These are phyloP conservation scores for Yamadazyma ubonensis DNA, from an alignment of 805 yeast genomes.

Conservation along the genomic window DNA sequence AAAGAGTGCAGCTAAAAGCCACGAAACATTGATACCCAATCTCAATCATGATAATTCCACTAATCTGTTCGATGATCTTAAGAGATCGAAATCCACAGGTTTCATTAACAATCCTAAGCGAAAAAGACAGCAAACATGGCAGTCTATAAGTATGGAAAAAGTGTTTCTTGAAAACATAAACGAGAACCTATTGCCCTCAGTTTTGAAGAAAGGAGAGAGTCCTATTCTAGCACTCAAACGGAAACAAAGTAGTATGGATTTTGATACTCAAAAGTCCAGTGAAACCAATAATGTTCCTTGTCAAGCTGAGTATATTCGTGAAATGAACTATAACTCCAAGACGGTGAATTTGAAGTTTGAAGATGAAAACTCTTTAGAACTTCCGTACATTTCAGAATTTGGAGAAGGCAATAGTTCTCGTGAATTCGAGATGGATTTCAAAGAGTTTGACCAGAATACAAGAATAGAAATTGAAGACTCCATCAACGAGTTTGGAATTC, in stretches of 20 bases:
- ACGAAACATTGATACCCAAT: conserved; percentile 15
- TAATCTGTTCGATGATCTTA: conserved; percentile 10
- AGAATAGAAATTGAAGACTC: conserved; percentile 5
- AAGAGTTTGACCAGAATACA: conserved; percentile 25
- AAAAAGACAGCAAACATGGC: conserved; percentile 22
- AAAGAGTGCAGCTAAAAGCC: no score
- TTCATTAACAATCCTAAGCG: conserved; percentile 13
- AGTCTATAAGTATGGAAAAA: conserved; percentile 30
- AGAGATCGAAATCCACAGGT: conserved; percentile 27
- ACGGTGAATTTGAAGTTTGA: neutral
- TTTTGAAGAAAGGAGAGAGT: conserved; percentile 31
- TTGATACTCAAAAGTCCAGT: neutral
- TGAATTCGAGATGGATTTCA: conserved; percentile 14
- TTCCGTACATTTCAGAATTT: conserved; percentile 26
- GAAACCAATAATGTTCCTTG: neutral
- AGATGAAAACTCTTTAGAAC: conserved; percentile 8
- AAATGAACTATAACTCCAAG: neutral
- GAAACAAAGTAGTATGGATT: conserved; percentile 11
- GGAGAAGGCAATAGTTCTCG: conserved; percentile 17
- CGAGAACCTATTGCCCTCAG: conserved; percentile 34
- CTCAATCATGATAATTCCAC: conserved; percentile 13
- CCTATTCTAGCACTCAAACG: conserved; percentile 29
- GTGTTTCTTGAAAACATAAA: conserved; percentile 27
- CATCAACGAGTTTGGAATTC: conserved; percentile 6
- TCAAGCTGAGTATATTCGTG: conserved; percentile 4